Conservation (phyloP, 208 protist genomes). For the Trypanosoma mega region DNA sequence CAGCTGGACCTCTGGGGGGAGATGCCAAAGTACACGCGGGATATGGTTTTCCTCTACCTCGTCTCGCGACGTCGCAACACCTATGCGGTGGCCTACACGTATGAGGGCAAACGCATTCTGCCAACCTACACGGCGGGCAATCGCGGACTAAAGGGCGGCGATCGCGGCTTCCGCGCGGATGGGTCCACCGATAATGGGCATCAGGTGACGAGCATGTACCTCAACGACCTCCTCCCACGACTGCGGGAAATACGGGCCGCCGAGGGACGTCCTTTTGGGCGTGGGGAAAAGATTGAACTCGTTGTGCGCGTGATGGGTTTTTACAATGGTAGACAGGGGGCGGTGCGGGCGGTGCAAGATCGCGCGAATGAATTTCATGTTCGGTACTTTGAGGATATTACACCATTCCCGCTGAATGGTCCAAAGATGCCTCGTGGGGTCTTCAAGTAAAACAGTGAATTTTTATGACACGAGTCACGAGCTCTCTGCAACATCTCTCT, state of each 20-base stretch:
- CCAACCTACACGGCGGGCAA: conserved; percentile 85
- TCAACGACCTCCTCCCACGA: conserved; percentile 79
- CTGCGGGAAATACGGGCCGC: conserved; percentile 64
- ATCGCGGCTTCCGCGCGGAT: conserved; percentile 81
- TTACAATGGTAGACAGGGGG: conserved; percentile 88
- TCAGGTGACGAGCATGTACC: conserved; percentile 85
- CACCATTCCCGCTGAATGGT: conserved; percentile 87
- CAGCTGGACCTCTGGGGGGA: conserved; percentile 88
- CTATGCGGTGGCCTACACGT: conserved; percentile 89
- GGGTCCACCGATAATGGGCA: conserved; percentile 87
- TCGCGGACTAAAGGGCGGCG: conserved; percentile 81
- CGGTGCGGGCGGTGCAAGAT: conserved; percentile 85
- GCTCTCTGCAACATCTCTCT: not conserved
- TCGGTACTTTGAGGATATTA: conserved; percentile 89
- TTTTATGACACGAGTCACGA: not conserved
- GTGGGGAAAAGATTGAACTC: conserved; percentile 83
- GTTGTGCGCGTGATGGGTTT: conserved; percentile 91
- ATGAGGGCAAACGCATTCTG: conserved; percentile 75
- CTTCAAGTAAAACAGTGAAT: conserved; percentile 45
- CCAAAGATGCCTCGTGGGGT: conserved; percentile 88
- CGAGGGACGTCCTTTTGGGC: conserved; percentile 44
- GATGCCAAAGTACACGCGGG: conserved; percentile 85
- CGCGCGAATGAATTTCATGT: conserved; percentile 71
- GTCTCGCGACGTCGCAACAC: conserved; percentile 85
- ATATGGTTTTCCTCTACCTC: conserved; percentile 87